These are phyloP conservation scores for Patellifolia procumbens DNA, from an alignment of 179 eudicot genomes.

Conservation along the genomic window DNA sequence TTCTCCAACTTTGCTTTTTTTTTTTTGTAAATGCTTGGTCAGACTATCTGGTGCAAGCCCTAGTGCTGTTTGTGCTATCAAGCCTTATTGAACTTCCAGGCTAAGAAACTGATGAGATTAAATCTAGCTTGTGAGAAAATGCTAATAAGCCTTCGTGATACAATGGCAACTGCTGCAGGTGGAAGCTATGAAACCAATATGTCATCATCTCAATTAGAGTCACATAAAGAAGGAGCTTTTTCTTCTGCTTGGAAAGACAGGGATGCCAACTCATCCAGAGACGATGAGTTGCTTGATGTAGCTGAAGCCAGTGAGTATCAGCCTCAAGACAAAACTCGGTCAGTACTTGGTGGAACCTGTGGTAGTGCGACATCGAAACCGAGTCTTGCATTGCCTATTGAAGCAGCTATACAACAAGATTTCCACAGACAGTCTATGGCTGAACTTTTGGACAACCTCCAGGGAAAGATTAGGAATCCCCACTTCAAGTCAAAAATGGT, in stretches of 20 bases:
- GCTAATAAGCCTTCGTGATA: constrained; percentile 11
- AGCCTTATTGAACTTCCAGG: constrained; percentile 4
- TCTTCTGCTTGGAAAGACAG: constrained; percentile 29
- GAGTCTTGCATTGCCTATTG: constrained; percentile 19
- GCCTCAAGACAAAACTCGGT: constrained; percentile 17
- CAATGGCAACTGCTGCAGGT: constrained; percentile 43
- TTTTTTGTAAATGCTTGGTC: too few species aligned
- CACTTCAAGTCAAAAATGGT: constrained; percentile 40
- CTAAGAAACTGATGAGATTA: background rate
- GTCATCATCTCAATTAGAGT: constrained; percentile 40
- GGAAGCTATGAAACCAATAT: constrained; percentile 37
- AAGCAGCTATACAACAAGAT: constrained; percentile 23
- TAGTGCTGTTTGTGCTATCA: background rate
- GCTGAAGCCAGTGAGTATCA: constrained; percentile 29
- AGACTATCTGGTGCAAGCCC: too few species aligned
- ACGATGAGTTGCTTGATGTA: constrained; percentile 37
- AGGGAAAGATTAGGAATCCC: constrained; percentile 36
- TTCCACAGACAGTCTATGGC: constrained; percentile 37
- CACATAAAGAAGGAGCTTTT: constrained; percentile 32
- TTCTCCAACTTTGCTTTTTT: too few species aligned
- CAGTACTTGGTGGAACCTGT: constrained; percentile 15
- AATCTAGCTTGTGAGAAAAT: constrained; percentile 1
- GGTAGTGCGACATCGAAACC: constrained; percentile 19
- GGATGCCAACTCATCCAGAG: constrained; percentile 28
- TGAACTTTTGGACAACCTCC: constrained; percentile 60